phyloP scores from a whole-genome alignment of 2,329 filamentous ascomycete genomes.

The Ophiostoma ulmi region DNA sequence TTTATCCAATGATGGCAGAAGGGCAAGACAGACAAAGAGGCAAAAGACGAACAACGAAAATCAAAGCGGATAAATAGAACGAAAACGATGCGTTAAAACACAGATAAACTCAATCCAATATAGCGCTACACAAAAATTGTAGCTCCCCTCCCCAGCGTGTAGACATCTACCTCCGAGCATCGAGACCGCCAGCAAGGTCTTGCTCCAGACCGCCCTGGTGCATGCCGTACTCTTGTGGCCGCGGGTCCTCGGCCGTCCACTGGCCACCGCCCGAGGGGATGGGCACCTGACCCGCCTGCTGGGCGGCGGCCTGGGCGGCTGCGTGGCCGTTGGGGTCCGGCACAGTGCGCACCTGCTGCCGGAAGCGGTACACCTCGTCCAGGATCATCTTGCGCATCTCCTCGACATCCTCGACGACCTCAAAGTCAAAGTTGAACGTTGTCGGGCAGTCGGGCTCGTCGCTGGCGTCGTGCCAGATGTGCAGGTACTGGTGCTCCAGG shows the following conservation, averaged over 20 bases:
- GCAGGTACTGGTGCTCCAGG: constrained; percentile 90
- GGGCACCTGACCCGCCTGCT: constrained; percentile 44
- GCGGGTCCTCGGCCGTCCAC: constrained; percentile 56
- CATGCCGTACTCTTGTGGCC: constrained; percentile 53
- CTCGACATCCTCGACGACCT: constrained; percentile 88
- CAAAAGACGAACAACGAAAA: background rate
- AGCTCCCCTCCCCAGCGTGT: too few relatives aligned
- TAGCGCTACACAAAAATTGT: too few relatives aligned
- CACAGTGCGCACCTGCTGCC: constrained; percentile 54
- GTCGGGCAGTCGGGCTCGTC: constrained; percentile 92
- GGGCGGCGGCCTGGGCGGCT: constrained; percentile 31
- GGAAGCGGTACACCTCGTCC: constrained; percentile 87
- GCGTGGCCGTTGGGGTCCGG: constrained; percentile 35
- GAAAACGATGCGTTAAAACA: background rate
- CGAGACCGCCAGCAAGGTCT: constrained; percentile 44
- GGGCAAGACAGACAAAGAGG: background rate
- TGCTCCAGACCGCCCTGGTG: constrained; percentile 51
- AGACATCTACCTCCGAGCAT: background rate
- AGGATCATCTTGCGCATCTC: constrained; percentile 98
- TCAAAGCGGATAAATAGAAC: background rate
- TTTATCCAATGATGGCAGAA: background rate
- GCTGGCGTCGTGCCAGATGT: constrained; percentile 97
- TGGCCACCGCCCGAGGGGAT: constrained; percentile 48
- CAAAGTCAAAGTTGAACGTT: constrained; percentile 97
- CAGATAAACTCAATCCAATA: background rate